These are phyloP conservation scores for Thermothielavioides terrestris DNA, from an alignment of 495 filamentous ascomycete genomes.

Conservation along the genomic window DNA sequence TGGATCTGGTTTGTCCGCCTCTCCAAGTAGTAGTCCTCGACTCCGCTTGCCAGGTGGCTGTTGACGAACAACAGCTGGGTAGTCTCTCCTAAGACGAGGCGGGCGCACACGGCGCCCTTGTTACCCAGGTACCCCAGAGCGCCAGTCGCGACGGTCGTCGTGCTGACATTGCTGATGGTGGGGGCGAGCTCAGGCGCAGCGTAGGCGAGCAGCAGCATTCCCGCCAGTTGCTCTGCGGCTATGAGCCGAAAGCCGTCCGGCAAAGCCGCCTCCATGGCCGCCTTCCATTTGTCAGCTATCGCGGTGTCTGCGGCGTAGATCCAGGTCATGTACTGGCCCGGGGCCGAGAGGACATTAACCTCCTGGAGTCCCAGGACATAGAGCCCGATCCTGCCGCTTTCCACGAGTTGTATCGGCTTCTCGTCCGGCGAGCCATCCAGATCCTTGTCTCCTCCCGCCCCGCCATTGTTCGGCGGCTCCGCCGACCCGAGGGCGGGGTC, in stretches of 20 bases:
- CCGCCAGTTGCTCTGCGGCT: constrained; percentile 75
- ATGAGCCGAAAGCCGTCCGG: constrained; percentile 69
- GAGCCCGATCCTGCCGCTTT: constrained; percentile 63
- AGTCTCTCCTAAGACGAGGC: constrained; percentile 81
- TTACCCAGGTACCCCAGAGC: constrained; percentile 91
- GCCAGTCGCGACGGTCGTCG: constrained; percentile 73
- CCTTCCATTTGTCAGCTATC: constrained; percentile 69
- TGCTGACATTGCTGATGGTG: constrained; percentile 67
- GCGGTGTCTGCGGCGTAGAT: constrained; percentile 62
- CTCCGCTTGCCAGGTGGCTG: constrained; percentile 79
- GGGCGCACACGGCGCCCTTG: constrained; percentile 78
- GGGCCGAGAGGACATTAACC: constrained; percentile 73
- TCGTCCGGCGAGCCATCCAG: constrained; percentile 22
- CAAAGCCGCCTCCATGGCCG: constrained; percentile 57
- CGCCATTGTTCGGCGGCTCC: constrained; percentile 28
- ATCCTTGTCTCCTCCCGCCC: constrained; percentile 10
- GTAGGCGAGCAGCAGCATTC: constrained; percentile 77
- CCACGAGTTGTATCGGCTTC: constrained; percentile 28
- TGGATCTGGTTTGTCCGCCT: constrained; percentile 82
- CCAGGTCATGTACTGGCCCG: constrained; percentile 44
- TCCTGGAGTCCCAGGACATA: constrained; percentile 91
- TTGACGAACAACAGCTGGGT: constrained; percentile 85
- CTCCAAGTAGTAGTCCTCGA: constrained; percentile 66
- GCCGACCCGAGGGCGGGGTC: constrained; percentile 49
- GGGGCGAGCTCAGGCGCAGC: constrained; percentile 65